Conservation (phyloP, 345 rosid species). For the Linum tenue region DNA sequence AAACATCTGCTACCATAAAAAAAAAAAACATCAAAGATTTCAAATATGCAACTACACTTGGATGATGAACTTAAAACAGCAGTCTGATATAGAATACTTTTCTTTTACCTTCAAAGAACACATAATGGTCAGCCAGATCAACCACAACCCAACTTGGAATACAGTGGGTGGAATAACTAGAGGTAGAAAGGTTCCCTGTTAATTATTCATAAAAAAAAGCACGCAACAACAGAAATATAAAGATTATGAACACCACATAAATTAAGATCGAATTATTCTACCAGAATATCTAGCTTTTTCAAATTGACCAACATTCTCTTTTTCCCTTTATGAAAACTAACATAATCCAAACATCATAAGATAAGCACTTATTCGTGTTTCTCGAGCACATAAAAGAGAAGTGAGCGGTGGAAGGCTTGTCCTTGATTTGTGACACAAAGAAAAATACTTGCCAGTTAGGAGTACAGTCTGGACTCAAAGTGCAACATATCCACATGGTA, state of each 20-base stretch:
- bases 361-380: background rate
- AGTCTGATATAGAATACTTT: constrained; percentile 9
- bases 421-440: background rate
- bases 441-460: background rate
- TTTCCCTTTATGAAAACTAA: background rate
- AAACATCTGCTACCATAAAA: constrained; percentile 57
- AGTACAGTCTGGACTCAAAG: background rate
- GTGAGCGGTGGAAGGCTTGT: background rate
- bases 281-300: background rate
- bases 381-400: constrained; percentile 4
- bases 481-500: background rate
- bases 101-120: constrained; percentile 76
- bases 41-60: constrained; percentile 1
- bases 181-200: constrained; percentile 85
- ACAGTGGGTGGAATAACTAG: constrained; percentile 77
- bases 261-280: background rate
- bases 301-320: background rate
- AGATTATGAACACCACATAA: constrained; percentile 2
- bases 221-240: constrained; percentile 4
- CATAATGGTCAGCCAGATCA: constrained; percentile 68
- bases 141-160: constrained; percentile 82
- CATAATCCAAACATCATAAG: background rate
- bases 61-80: constrained; percentile 13
- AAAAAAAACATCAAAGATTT: constrained; percentile 1
- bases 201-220: constrained; percentile 13